Conservation (phyloP, 2,329 filamentous ascomycete genomes). For the Lachnellula hyalina region DNA sequence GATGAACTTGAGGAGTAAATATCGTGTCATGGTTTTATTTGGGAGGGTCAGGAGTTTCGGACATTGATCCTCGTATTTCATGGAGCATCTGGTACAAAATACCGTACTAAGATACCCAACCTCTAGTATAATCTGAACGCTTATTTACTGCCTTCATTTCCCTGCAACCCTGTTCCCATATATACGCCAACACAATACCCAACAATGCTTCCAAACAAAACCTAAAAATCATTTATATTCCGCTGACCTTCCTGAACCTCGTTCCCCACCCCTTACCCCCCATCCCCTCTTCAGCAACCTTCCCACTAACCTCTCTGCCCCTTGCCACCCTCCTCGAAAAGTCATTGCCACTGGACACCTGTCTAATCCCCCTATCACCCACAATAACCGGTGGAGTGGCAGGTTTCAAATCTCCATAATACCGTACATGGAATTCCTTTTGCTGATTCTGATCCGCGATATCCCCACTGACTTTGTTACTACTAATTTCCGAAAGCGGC, state of each 20-base stretch:
- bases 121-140: not conserved
- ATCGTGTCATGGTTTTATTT: not conserved
- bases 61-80: not conserved
- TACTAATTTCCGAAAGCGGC: slow-evolving; percentile 42
- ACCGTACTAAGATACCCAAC: not conserved
- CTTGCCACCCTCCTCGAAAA: slow-evolving; percentile 35
- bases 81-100: slow-evolving; percentile 3
- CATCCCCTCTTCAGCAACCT: slow-evolving; percentile 64
- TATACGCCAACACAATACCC: slow-evolving; percentile 8
- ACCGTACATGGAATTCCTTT: slow-evolving; percentile 44
- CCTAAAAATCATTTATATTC: slow-evolving; percentile 8
- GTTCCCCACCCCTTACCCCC: slow-evolving; percentile 26
- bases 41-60: not conserved
- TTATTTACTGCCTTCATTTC: not conserved
- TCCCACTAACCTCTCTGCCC: slow-evolving; percentile 62
- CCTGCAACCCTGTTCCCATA: not conserved
- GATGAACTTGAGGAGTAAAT: not conserved
- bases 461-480: slow-evolving; percentile 39
- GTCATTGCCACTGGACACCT: slow-evolving; percentile 57
- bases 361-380: slow-evolving; percentile 35
- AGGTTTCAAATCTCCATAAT: slow-evolving; percentile 54
- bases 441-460: slow-evolving; percentile 29
- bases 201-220: not conserved
- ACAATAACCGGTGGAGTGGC: slow-evolving; percentile 50
- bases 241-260: slow-evolving; percentile 36